A percentile compares a stretch with the other conserved stretches of the same genome.
phyloP scores from a whole-genome alignment of 192 early-diverging fungal species.

The Paraglomus occultum region DNA sequence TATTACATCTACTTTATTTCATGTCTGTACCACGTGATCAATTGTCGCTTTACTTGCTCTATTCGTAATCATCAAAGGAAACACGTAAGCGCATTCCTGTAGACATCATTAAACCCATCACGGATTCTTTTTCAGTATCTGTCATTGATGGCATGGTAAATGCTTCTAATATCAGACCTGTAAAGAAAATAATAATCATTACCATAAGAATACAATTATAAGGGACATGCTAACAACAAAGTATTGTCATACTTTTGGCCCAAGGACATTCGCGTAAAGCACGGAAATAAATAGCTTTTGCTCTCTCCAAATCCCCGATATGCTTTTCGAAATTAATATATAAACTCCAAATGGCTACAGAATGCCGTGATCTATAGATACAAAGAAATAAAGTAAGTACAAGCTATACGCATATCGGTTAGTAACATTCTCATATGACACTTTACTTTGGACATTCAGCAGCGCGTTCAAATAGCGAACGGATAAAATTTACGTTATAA shows the following conservation, averaged over 20 bases:
- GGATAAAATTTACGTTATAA: conserved; percentile 54
- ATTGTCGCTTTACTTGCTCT: too few species aligned
- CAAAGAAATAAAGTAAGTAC: conserved; percentile 24
- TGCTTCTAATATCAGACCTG: conserved; percentile 56
- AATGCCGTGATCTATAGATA: conserved; percentile 42
- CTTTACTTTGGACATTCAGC: conserved; percentile 46
- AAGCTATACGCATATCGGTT: too few species aligned
- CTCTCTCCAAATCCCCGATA: conserved; percentile 40
- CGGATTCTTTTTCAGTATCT: conserved; percentile 50
- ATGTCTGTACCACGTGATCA: too few species aligned
- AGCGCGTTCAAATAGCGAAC: conserved; percentile 58
- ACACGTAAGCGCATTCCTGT: conserved; percentile 60
- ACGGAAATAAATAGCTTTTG: conserved; percentile 54
- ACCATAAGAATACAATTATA: not conserved
- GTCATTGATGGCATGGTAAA: conserved; percentile 45
- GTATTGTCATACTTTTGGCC: conserved; percentile 54
- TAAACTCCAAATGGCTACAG: conserved; percentile 56
- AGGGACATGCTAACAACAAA: conserved; percentile 4
- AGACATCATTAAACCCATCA: conserved; percentile 59
- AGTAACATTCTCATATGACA: not conserved
- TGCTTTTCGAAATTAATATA: conserved; percentile 60
- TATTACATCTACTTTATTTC: too few species aligned
- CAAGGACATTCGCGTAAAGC: conserved; percentile 67
- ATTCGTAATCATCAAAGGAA: conserved; percentile 23
- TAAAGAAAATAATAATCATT: not conserved